These are phyloP conservation scores for Acephala macrosclerotiorum DNA, from an alignment of 2,329 filamentous ascomycete genomes.

Conservation along the genomic window DNA sequence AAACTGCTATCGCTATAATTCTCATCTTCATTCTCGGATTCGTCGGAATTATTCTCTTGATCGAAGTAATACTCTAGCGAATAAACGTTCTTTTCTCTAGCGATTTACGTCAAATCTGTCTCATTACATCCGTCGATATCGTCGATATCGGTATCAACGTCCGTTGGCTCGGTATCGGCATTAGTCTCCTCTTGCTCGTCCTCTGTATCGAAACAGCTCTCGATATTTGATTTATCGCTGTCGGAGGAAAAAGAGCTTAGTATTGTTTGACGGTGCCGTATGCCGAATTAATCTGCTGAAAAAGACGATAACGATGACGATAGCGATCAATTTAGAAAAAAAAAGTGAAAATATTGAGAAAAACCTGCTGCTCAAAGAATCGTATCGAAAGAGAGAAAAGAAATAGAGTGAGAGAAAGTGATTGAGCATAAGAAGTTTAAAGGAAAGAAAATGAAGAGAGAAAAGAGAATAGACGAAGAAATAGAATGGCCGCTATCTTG, in stretches of 20 bases:
- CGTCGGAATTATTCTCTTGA: too few species aligned
- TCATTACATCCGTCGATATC: slow-evolving; percentile 24
- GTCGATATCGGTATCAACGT: slow-evolving; percentile 36
- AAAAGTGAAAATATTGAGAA: slow-evolving; percentile 16
- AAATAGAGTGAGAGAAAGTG: slow-evolving; percentile 22
- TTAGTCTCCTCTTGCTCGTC: slow-evolving; percentile 32
- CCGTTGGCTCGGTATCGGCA: slow-evolving; percentile 39
- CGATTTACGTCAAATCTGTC: slow-evolving; percentile 31
- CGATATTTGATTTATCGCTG: slow-evolving; percentile 34
- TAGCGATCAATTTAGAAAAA: slow-evolving; percentile 20
- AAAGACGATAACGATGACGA: slow-evolving; percentile 11
- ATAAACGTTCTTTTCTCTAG: too few species aligned
- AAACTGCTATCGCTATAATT: too few species aligned
- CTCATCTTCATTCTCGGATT: too few species aligned
- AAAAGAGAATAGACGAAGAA: too few species aligned
- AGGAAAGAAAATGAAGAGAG: too few species aligned
- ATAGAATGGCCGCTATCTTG: too few species aligned
- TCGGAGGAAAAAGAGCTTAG: slow-evolving; percentile 29
- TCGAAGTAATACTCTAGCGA: too few species aligned
- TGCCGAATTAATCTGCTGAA: slow-evolving; percentile 20
- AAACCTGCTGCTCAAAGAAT: slow-evolving; percentile 25
- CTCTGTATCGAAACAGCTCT: too few species aligned
- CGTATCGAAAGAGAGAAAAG: slow-evolving; percentile 16
- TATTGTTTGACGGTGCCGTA: slow-evolving; percentile 28
- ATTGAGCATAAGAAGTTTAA: slow-evolving; percentile 33